Base-by-base conservation (phyloP, 176 grass and related monocot species). In the Musa acuminata region DNA sequence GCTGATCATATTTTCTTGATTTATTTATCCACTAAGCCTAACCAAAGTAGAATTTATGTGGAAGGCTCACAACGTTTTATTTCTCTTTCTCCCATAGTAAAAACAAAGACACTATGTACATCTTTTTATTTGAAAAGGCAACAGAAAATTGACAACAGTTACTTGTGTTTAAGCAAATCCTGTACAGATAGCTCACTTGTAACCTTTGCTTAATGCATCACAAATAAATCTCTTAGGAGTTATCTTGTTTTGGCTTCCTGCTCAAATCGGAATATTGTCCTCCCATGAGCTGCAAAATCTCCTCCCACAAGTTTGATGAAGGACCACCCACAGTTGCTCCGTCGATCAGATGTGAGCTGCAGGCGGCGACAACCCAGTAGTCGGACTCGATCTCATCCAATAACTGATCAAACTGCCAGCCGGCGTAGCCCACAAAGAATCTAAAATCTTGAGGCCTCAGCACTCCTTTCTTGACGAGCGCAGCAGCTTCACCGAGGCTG, bases 351-450 rank as follows among this genome's bases (percentile, higher is more conserved):
- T 81, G 77, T 0, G 84, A 76, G 82, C 90, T 98, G 82, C 90
- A 91, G 14, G 94, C 92, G 24, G 90, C 87, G 16, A 93, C 88
- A 11, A 89, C 84, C 90, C 94, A 98, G 79, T 89, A 98, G 72
- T 87, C 84, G 7, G 51, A 71, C 11, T 89, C 82, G 2, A 99
- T 91, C 83, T 99, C 96, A 70, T 79, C 74, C 62, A 91, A 53
- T 76, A 99, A 68, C 78, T 95, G 96, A 8, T 99, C 91, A 23
- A 78, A 79, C 16, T 84, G 82, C 96, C 96, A 99, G 5, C 91
- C 86, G 6, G 91, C 85, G 43, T 95, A 91, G 0, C 96, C 96
- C 0, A 85, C 72, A 25, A 89, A 99, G 78, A 99, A 95, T 17
- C 89, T 91, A 9, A 99, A 79, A 78, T 95, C 91, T 19, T 77